Evolutionary conservation across 768 basidiomycete genomes (phyloP), one percentile per base, ranked within the genome.

Genomic region (Leccinum rimulosum): DNA sequence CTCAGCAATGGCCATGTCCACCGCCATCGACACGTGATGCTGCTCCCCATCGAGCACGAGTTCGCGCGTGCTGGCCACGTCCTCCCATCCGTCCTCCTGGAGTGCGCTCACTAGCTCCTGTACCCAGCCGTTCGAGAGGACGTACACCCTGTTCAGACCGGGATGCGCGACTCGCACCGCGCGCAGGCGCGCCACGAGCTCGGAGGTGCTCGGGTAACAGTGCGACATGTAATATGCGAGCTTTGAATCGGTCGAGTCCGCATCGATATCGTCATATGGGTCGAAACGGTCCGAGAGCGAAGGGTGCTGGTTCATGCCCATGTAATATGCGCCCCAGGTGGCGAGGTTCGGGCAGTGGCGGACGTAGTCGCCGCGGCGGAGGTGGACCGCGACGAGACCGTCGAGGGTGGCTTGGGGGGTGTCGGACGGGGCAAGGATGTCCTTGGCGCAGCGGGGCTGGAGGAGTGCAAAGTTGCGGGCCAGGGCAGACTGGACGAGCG

Each of bases 1-100:
- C 65, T 82, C 77, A 1, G 81, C 85, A 27, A 86, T 77, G 11
- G 78, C 81, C 84, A 86, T 86, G 66, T 86, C 84, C 38, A 85
- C 77, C 1, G 82, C 83, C 67, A 79, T 79, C 27, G 72, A 74
- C 3, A 85, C 81, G 14, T 80, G 69, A 14, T 64, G 68, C 65
- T 86, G 83, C 51, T 77, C 79, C 36, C 71, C 59, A 57, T 79
- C 81, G 27, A 86, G 67, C 47, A 60, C 61, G n/a, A 76, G 50
- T 35, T 80, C 79, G 7, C 71, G 59, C 14, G 76, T 81, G 10
- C 75, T 80, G 55, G 70, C 73, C 50, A 84, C 68, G 38, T 79
- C 77, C 9, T 74, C 68, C 84, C 84, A 86, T 3, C 83, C 81
- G 60, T 84, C 84, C 33, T 61, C 61, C 11, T 66, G 54, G 31